phyloP scores from a whole-genome alignment of 495 filamentous ascomycete species.

The Trichoderma asperelloides region DNA sequence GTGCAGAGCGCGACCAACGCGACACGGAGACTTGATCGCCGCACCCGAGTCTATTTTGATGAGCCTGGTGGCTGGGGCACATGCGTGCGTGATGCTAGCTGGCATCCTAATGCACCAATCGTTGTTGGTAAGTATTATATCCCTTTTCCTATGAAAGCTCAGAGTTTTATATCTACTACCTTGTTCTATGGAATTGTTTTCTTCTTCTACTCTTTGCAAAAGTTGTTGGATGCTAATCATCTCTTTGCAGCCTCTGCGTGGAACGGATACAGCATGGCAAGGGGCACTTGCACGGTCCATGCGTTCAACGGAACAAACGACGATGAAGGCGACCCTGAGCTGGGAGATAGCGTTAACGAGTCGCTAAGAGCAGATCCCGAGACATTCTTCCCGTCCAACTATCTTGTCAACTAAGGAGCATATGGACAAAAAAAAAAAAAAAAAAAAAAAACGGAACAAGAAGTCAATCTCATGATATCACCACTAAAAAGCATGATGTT shows the following conservation, averaged over 20 bases:
- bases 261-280: constrained; percentile 61
- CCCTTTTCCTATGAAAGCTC: no score
- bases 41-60: constrained; percentile 21
- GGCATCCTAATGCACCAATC: constrained; percentile 86
- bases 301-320: constrained; percentile 57
- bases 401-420: background rate
- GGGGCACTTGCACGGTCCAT: constrained; percentile 69
- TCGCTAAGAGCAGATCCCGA: constrained; percentile 22
- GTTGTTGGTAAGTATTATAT: constrained; percentile 71
- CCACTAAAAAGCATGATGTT: no score
- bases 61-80: constrained; percentile 54
- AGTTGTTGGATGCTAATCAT: background rate
- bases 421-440: background rate
- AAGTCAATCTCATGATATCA: no score
- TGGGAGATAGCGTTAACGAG: constrained; percentile 48
- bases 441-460: no score
- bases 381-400: background rate
- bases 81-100: constrained; percentile 85
- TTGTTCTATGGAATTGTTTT: no score
- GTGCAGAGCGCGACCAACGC: constrained; percentile 54
- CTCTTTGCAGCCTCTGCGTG: constrained; percentile 57
- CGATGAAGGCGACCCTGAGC: constrained; percentile 57
- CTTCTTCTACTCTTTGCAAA: no score
- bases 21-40: constrained; percentile 11
- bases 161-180: no score